phyloP scores from a whole-genome alignment of 1,284 basidiomycete species.

The Leccinum angustisporum region DNA sequence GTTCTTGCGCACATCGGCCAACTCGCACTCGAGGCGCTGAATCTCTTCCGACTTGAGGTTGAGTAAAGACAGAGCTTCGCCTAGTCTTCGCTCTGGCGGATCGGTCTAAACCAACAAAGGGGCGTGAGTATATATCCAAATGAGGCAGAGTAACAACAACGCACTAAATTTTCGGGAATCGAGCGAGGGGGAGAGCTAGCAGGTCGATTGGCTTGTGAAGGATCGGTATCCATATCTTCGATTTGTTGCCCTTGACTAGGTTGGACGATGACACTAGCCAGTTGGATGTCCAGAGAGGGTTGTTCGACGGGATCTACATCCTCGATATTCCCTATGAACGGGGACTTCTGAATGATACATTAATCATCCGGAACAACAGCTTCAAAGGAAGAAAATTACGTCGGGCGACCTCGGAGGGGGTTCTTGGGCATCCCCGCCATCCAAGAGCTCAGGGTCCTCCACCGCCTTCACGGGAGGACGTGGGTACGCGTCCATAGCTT shows the following conservation, averaged over 20 bases:
- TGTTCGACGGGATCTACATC: constrained; percentile 22
- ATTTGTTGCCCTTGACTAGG: constrained; percentile 28
- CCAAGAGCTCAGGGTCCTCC: neutral
- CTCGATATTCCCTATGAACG: neutral
- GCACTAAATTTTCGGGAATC: constrained; percentile 22
- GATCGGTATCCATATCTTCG: constrained; percentile 25
- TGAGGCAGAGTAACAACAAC: neutral
- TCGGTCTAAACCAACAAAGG: constrained; percentile 20
- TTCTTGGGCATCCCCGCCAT: neutral
- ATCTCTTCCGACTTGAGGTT: constrained; percentile 41
- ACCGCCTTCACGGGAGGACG: neutral
- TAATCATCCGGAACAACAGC: neutral
- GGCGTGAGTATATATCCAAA: neutral
- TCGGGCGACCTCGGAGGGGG: constrained; percentile 7
- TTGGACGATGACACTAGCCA: constrained; percentile 30
- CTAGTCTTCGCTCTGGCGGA: constrained; percentile 31
- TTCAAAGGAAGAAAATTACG: constrained; percentile 11
- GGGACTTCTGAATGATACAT: constrained; percentile 9
- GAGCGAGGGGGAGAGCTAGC: constrained; percentile 22
- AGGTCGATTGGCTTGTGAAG: constrained; percentile 2
- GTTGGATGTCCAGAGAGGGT: constrained; percentile 28
- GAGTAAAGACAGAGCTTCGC: constrained; percentile 35
- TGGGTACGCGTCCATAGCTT: constrained; percentile 20
- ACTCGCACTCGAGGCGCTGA: constrained; percentile 31
- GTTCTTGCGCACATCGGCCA: constrained; percentile 18